Percentiles rank a stretch among this genome's conserved stretches.
Conservation (phyloP, 129 eudicot genomes). For the Ambrosia artemisiifolia region DNA sequence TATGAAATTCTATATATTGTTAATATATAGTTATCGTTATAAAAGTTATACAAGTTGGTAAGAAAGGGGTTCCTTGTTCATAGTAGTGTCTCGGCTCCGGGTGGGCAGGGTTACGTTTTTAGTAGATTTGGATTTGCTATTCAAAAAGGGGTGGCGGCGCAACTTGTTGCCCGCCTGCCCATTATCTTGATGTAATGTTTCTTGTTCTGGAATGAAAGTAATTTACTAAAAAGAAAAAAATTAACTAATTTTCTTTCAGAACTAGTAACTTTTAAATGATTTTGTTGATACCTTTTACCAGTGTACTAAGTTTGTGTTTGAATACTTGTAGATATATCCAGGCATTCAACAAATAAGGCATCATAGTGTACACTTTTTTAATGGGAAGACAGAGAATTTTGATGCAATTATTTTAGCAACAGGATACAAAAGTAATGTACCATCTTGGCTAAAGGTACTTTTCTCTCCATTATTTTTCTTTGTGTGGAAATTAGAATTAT, state of each 20-base stretch:
- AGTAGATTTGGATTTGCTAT: no score
- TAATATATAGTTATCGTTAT: not conserved
- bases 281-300: not conserved
- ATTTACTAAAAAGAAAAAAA: not conserved
- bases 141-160: no score
- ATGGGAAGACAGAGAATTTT: conserved; percentile 65
- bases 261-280: no score
- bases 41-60: not conserved
- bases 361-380: conserved; percentile 52
- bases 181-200: no score
- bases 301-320: not conserved
- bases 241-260: not conserved
- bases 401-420: conserved; percentile 96
- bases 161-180: no score
- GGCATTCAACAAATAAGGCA: conserved; percentile 43
- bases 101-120: no score
- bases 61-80: no score
- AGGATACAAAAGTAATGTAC: conserved; percentile 97
- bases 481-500: not conserved
- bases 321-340: conserved; percentile 53
- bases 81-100: no score
- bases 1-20: not conserved
- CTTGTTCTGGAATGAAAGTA: no score
- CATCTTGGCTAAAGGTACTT: conserved; percentile 91
- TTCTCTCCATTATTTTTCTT: conserved; percentile 14